Evolutionary conservation across 129 eudicot species (phyloP).

Genomic region (Escallonia rubra): DNA sequence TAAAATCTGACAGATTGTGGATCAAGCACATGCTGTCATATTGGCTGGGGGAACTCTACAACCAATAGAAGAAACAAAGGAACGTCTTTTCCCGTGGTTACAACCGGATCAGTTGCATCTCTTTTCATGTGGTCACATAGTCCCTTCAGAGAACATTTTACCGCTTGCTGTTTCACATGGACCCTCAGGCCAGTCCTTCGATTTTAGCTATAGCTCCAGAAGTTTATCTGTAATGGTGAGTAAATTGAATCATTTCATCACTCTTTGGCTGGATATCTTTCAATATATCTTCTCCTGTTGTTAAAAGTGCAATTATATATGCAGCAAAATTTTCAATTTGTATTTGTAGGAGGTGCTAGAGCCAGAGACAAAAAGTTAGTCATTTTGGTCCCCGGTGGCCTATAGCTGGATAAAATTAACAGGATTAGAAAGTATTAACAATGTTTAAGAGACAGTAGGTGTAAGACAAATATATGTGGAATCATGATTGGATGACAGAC

Average conservation of each 20-base stretch:
- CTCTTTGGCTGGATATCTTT: background rate
- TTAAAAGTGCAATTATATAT: too few species aligned
- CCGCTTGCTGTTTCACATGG: conserved; percentile 87
- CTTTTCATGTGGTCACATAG: conserved; percentile 87
- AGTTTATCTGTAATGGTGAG: conserved; percentile 62
- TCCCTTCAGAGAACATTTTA: conserved; percentile 67
- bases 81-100: conserved; percentile 83
- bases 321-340: too few species aligned
- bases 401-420: too few species aligned
- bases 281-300: too few species aligned
- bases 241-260: background rate
- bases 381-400: too few species aligned
- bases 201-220: conserved; percentile 76
- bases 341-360: too few species aligned
- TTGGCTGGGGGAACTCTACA: conserved; percentile 98
- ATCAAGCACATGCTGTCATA: conserved; percentile 86
- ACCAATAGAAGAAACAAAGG: conserved; percentile 90
- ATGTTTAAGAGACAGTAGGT: too few species aligned
- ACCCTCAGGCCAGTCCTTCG: conserved; percentile 78
- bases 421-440: too few species aligned
- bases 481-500: too few species aligned
- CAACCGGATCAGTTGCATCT: conserved; percentile 56
- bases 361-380: too few species aligned
- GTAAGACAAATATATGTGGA: too few species aligned
- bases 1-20: conserved; percentile 41